phyloP scores from a whole-genome alignment of 2,329 filamentous ascomycete genomes.

The Curvularia verruculosa region DNA sequence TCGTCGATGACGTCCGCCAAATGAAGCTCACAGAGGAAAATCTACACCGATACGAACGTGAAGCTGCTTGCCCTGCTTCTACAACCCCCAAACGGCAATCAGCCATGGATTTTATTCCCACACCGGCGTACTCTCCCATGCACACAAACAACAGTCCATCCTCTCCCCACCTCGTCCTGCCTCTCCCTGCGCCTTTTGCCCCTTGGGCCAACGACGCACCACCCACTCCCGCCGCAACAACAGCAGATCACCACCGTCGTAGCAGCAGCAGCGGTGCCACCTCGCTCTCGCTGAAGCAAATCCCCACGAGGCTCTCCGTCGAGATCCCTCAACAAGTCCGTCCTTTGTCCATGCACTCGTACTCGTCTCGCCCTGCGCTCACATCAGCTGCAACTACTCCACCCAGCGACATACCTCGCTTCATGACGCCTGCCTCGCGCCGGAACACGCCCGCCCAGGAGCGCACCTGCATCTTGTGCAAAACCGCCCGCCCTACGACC shows the following conservation, averaged over 20 bases:
- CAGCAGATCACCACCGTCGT: slow-evolving; percentile 14
- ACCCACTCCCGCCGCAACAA: slow-evolving; percentile 27
- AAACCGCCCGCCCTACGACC: slow-evolving; percentile 24
- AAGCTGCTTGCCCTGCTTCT: slow-evolving; percentile 11
- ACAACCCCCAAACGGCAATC: slow-evolving; percentile 17
- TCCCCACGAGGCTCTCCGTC: slow-evolving; percentile 11
- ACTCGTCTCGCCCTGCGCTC: slow-evolving; percentile 8
- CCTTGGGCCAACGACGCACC: slow-evolving; percentile 28
- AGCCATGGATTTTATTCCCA: slow-evolving; percentile 25
- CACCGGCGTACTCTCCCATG: slow-evolving; percentile 31
- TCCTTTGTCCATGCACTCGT: slow-evolving; percentile 20
- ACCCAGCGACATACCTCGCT: slow-evolving; percentile 9
- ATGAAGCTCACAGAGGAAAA: slow-evolving; percentile 27
- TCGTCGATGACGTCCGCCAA: slow-evolving; percentile 18
- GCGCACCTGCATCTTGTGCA: slow-evolving; percentile 39
- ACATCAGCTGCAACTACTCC: not conserved
- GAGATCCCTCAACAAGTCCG: slow-evolving; percentile 20
- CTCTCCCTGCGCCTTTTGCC: slow-evolving; percentile 31
- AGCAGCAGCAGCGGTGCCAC: slow-evolving; percentile 19
- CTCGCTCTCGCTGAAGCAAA: slow-evolving; percentile 18
- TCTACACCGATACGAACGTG: slow-evolving; percentile 15
- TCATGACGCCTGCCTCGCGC: slow-evolving; percentile 15
- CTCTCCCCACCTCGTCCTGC: slow-evolving; percentile 13
- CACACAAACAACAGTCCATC: slow-evolving; percentile 11
- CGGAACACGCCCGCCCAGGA: slow-evolving; percentile 26